Evolutionary conservation across 352 stramenopile genomes (phyloP).

Genomic region (Phytophthora lateralis): DNA sequence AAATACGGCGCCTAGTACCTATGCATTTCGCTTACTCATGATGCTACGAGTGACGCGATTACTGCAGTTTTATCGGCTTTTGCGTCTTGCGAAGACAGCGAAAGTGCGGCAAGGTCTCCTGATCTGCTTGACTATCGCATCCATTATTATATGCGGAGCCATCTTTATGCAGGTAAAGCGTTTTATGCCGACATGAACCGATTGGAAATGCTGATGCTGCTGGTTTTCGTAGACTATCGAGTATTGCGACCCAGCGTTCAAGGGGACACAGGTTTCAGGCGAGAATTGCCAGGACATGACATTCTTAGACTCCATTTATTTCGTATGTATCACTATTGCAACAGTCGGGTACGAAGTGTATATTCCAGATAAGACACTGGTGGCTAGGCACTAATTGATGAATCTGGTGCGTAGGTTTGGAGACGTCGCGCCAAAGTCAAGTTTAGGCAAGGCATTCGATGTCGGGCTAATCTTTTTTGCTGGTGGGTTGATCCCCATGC

Average conservation of each 20-base stretch:
- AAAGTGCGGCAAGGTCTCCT: conserved; percentile 59
- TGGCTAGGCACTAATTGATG: background rate
- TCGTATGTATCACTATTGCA: conserved; percentile 85
- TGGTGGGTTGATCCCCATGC: conserved; percentile 65
- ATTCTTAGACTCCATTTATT: conserved; percentile 83
- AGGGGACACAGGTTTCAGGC: conserved; percentile 19
- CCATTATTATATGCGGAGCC: conserved; percentile 68
- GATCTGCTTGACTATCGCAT: conserved; percentile 58
- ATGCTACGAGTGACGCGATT: conserved; percentile 66
- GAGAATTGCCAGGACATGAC: conserved; percentile 68
- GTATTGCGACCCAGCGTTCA: conserved; percentile 49
- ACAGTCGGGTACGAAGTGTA: conserved; percentile 67
- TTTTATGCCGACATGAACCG: background rate
- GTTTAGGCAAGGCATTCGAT: conserved; percentile 65
- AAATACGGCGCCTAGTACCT: conserved; percentile 37
- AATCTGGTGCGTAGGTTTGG: conserved; percentile 49
- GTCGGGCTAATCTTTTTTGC: conserved; percentile 79
- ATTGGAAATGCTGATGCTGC: background rate
- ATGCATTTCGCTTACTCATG: conserved; percentile 64
- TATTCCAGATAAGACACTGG: background rate
- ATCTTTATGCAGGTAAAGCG: conserved; percentile 58
- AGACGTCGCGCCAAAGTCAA: conserved; percentile 70
- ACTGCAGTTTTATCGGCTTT: conserved; percentile 67
- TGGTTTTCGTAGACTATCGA: conserved; percentile 53
- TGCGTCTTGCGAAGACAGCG: conserved; percentile 59